Base-by-base conservation (phyloP, 805 yeast genomes). In the Kluyveromyces lactis region DNA sequence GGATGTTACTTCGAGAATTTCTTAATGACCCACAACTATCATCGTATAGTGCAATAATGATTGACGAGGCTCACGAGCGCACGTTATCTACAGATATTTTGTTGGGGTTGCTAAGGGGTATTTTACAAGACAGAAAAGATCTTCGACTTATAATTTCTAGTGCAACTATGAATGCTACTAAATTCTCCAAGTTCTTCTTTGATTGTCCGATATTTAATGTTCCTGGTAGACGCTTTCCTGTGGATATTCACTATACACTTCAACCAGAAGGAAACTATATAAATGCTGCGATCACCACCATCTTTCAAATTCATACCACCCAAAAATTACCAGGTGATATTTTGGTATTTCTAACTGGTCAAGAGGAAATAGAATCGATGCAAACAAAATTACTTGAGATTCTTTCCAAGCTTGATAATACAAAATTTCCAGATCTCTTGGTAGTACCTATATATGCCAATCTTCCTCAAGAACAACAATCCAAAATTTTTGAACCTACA, bases 51-150 rank as follows among this genome's bases (percentile, higher is more conserved):
- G 95, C 84, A 1, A 69, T 90, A 41, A 87, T 90, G 82, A 80
- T 90, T 35, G 98, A 90, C 62, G 98, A 90, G 61, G 98, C 98
- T 0, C 98, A 92, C 56, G 98, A 92, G 58, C 71, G 98, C 42
- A 92, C 97, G 0, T 67, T 90, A 30, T 80, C 90, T n/a, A 90
- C 97, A 0, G 98, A 90, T 61, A 71, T 77, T 8, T 55, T 90
- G 7, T 66, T 90, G 38, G 95, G 95, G 1, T 64, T 92, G 27
- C 61, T 90, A 24, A 90, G 90, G 48, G 84, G 81, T 44, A 48
- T 87, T 2, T 62, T 89, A 7, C 52, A 42, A 6, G 46, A 75
- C 31, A 66, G 97, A 39, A 73, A 80, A 0, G 94, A 84, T 44
- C 64, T 92, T 40, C 77, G 78, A 49, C 52, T 92, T 4, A 66